Evolutionary conservation across 2,329 filamentous ascomycete genomes (phyloP), one percentile per base, ranked within the genome.

Genomic region (Sarocladium strictum): DNA sequence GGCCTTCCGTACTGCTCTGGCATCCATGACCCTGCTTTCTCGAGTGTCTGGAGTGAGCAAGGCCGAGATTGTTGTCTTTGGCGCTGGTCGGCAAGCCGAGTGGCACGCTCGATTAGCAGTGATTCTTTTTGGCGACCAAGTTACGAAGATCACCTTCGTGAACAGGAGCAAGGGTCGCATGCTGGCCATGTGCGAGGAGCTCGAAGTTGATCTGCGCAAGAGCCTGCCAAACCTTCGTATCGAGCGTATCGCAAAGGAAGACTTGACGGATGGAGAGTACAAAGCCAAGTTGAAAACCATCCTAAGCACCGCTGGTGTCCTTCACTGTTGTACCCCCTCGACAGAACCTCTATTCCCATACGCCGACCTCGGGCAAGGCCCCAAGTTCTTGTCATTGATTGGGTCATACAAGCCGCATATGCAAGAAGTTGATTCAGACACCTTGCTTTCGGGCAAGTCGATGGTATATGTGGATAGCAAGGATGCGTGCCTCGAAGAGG

Each of bases 101-200:
- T 89, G 85, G 85, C 85, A 87, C 62, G 79, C 86, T 15, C 77
- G 83, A 1, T 75, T 89, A 10, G 82, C 85, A 1, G 69, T 88
- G 5, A 70, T 85, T 7, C 72, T 86, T 1, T 53, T 61, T 7
- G 61, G 60, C 0, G 37, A 43, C 9, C 58, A 63, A 14, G 56
- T 68, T 9, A 55, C 57, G 9, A 58, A 51, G 3, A 57, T 72
- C 12, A 69, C 64, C 0, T 53, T 72, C 2, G 64, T 72, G 9
- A 72, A 72, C 29, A 64, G 68, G 23, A 51, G 0, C 54, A 57
- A 12, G 54, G 65, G 27, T 57, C 65, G 0, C 47, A 59, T 53
- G 50, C 33, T 21, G 3, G 6, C 19, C 10, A 40, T 53, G 32
- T 53, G 50, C 15, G 51, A 60, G 15, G 55, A 67, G 37, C 50